Conservation (phyloP, 768 basidiomycete species). For the Lactarius sp. region DNA sequence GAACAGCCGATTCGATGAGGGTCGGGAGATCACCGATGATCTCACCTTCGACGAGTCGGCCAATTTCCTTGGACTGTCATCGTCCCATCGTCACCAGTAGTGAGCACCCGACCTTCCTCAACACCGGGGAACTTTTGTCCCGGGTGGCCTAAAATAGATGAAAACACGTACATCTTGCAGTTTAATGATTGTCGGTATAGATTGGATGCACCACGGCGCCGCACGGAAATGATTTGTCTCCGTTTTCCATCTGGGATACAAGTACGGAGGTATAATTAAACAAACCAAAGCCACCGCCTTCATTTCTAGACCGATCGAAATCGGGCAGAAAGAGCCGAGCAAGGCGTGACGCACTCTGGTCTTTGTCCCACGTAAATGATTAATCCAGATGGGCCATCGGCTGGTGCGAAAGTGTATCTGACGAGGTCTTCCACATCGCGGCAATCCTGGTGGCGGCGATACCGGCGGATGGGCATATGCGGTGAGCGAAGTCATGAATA, state of each 20-base stretch:
- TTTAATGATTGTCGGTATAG: constrained; percentile 65
- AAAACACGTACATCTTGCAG: constrained; percentile 46
- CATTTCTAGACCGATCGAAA: neutral
- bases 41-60: constrained; percentile 27
- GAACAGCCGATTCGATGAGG: constrained; percentile 7
- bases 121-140: neutral
- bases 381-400: constrained; percentile 46
- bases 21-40: constrained; percentile 15
- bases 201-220: constrained; percentile 54
- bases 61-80: constrained; percentile 19
- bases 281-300: constrained; percentile 5
- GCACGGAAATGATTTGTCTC: constrained; percentile 53
- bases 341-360: constrained; percentile 45
- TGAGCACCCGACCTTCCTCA: neutral
- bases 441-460: constrained; percentile 50
- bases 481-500: constrained; percentile 9
- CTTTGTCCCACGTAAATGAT: constrained; percentile 68
- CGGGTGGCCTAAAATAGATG: neutral
- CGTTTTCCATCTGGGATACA: constrained; percentile 58
- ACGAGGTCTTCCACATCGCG: constrained; percentile 53
- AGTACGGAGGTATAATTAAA: neutral
- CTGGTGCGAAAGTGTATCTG: constrained; percentile 43
- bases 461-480: constrained; percentile 17
- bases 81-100: neutral
- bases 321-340: neutral